Conservation (phyloP, 768 basidiomycete species). For the Fomitopsis serialis region DNA sequence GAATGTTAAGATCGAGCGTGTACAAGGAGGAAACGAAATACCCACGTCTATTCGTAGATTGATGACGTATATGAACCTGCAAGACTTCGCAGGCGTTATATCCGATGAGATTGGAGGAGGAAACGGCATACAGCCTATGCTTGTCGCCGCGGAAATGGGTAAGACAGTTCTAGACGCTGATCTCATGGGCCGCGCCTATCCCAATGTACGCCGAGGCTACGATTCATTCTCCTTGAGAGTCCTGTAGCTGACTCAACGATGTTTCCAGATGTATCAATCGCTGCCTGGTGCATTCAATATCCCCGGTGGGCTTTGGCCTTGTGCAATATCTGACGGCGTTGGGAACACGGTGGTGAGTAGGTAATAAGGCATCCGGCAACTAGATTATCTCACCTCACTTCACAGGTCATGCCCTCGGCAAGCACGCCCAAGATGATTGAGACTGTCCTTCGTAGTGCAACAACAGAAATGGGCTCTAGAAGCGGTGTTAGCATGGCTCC, state of each 20-base stretch:
- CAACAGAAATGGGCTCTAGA: slow-evolving; percentile 26
- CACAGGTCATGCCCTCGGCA: slow-evolving; percentile 17
- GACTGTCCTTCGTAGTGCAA: slow-evolving; percentile 20
- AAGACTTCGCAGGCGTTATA: slow-evolving; percentile 17
- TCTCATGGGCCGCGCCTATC: slow-evolving; percentile 33
- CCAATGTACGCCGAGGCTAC: slow-evolving; percentile 15
- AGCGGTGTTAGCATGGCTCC: slow-evolving; percentile 26
- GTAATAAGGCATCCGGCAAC: background rate
- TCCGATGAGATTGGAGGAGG: slow-evolving; percentile 38
- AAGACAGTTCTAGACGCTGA: slow-evolving; percentile 31
- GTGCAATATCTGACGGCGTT: slow-evolving; percentile 31
- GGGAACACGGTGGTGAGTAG: slow-evolving; percentile 28
- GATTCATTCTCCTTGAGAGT: background rate
- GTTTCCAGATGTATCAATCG: slow-evolving; percentile 23
- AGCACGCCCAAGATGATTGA: slow-evolving; percentile 18
- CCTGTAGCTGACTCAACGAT: background rate
- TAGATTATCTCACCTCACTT: background rate
- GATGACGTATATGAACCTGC: slow-evolving; percentile 18
- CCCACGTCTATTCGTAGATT: slow-evolving; percentile 16
- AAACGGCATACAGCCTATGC: slow-evolving; percentile 31
- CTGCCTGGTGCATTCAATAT: slow-evolving; percentile 24
- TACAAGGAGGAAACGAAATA: slow-evolving; percentile 22
- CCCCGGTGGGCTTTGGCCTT: slow-evolving; percentile 25
- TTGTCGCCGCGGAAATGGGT: slow-evolving; percentile 22
- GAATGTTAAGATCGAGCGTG: slow-evolving; percentile 14